Evolutionary conservation across 768 basidiomycete genomes (phyloP).

Genomic region (Trametes cinnabarina): DNA sequence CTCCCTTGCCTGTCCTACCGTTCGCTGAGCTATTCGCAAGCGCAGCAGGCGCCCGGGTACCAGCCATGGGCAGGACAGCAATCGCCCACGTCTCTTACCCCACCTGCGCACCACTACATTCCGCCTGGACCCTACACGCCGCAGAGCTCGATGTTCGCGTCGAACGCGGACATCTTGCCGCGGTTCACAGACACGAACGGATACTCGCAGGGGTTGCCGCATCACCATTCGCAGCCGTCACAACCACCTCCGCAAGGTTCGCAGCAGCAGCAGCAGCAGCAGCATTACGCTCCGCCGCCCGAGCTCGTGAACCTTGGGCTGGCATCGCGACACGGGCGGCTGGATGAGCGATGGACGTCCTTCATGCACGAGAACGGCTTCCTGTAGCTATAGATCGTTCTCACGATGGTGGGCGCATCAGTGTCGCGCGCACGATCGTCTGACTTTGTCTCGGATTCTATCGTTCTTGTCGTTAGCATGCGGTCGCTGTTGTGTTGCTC

Average conservation of each 20-base stretch:
- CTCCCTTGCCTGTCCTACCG: conserved; percentile 8
- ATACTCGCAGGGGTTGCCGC: not conserved
- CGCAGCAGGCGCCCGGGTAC: not conserved
- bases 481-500: not conserved
- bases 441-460: too few species aligned
- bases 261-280: conserved; percentile 23
- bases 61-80: conserved; percentile 8
- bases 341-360: conserved; percentile 59
- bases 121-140: not conserved
- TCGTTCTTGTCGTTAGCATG: not conserved
- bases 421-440: not conserved
- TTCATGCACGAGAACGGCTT: conserved; percentile 60
- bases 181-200: conserved; percentile 6
- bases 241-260: too few species aligned
- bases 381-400: conserved; percentile 22
- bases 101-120: conserved; percentile 2
- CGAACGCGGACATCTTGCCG: conserved; percentile 12
- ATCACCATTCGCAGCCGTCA: conserved; percentile 11
- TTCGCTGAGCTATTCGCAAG: conserved; percentile 14
- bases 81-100: conserved; percentile 7
- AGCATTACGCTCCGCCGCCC: conserved; percentile 27
- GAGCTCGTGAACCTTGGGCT: conserved; percentile 62
- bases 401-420: not conserved
- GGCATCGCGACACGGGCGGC: conserved; percentile 50
- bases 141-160: conserved; percentile 1